Evolutionary conservation across 2,329 filamentous ascomycete species (phyloP).

Genomic region (Coleophoma crateriformis): DNA sequence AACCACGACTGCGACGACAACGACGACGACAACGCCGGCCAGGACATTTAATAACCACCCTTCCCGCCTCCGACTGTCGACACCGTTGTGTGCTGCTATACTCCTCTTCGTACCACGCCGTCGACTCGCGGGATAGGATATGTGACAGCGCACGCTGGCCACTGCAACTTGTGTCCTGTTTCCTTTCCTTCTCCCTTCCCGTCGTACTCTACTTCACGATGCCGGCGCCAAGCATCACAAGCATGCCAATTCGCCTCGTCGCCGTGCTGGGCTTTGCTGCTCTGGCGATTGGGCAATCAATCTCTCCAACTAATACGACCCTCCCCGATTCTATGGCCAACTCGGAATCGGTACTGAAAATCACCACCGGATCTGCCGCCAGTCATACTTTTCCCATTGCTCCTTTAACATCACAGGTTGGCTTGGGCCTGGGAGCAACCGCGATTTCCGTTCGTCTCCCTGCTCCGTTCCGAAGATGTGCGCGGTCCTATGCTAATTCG

Average conservation of each 20-base stretch:
- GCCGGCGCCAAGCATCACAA: conserved; percentile 20
- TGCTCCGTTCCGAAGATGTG: not conserved
- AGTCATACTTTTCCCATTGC: conserved; percentile 15
- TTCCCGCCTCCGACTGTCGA: too few species aligned
- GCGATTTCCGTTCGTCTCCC: conserved; percentile 13
- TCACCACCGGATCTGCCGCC: conserved; percentile 2
- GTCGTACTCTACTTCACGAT: conserved; percentile 10
- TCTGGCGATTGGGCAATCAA: conserved; percentile 16
- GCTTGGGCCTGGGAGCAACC: conserved; percentile 11
- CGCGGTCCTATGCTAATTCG: not conserved
- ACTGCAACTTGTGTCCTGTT: not conserved
- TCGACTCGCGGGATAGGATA: too few species aligned
- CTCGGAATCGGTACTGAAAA: conserved; percentile 10
- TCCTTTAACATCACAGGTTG: conserved; percentile 17
- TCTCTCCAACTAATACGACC: conserved; percentile 19
- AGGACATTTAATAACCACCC: too few species aligned
- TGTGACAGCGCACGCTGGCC: too few species aligned
- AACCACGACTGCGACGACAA: too few species aligned
- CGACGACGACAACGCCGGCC: too few species aligned
- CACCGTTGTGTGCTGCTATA: too few species aligned
- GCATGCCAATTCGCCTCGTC: conserved; percentile 13
- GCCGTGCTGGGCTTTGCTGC: conserved; percentile 9
- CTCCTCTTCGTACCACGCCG: too few species aligned
- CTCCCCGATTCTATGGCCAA: conserved; percentile 11
- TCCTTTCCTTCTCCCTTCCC: not conserved